phyloP scores from a whole-genome alignment of 176 grass and related monocot species.

The Carex littledalei region DNA sequence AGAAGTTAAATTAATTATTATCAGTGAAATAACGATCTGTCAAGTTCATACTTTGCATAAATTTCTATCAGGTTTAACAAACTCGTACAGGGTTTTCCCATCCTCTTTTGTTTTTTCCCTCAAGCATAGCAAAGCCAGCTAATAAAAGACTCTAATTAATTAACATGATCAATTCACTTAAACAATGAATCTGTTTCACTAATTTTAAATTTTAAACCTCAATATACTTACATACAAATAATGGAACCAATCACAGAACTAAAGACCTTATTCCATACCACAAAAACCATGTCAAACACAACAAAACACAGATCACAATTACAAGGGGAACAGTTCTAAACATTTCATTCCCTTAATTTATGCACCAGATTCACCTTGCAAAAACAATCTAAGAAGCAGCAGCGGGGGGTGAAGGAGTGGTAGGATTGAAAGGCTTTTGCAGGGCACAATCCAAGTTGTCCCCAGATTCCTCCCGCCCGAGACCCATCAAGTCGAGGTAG shows the following conservation, averaged over 20 bases:
- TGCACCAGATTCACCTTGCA: slow-evolving; percentile 1
- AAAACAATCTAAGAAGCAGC: slow-evolving; percentile 8
- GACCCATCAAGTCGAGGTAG: slow-evolving; percentile 79
- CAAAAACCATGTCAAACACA: background rate
- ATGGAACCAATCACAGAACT: background rate
- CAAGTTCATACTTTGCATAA: background rate
- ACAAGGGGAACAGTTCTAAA: background rate
- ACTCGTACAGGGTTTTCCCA: background rate
- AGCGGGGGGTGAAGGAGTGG: slow-evolving; percentile 14
- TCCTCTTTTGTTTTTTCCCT: background rate
- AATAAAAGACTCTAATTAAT: background rate
- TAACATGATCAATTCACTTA: background rate
- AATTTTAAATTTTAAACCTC: background rate
- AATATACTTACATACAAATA: background rate
- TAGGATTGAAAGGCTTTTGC: slow-evolving; percentile 66
- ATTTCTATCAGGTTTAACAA: background rate
- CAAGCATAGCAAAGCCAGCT: background rate
- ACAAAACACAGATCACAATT: slow-evolving; percentile 16
- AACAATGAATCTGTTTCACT: slow-evolving; percentile 8
- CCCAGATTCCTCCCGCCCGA: slow-evolving; percentile 44
- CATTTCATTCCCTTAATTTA: background rate
- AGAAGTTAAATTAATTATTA: background rate
- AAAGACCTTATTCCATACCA: background rate
- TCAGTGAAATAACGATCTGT: background rate
- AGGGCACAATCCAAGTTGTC: slow-evolving; percentile 78